A percentile compares a stretch with the other conserved stretches of the same genome.
Evolutionary conservation across 148 eudicot genomes (phyloP).

Genomic region (Oxyria digyna): DNA sequence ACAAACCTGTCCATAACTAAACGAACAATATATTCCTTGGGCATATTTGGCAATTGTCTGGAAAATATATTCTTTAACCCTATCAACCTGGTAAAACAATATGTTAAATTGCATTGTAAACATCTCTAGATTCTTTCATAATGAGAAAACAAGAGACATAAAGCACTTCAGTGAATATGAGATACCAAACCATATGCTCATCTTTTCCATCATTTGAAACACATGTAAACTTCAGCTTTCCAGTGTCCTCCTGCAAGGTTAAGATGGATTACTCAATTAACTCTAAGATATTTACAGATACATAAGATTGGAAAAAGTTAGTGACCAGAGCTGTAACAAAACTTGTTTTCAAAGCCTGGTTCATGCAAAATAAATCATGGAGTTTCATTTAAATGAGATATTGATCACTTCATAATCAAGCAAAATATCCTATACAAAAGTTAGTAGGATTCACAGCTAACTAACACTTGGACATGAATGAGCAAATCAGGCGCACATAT

Average conservation of each 20-base stretch:
- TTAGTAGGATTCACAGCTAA: background rate
- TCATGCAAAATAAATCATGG: background rate
- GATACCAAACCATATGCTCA: slow-evolving; percentile 94
- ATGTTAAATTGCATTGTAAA: background rate
- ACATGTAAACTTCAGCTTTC: slow-evolving; percentile 58
- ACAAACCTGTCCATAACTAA: slow-evolving; percentile 89
- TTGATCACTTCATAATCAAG: too few relatives aligned
- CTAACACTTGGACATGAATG: background rate
- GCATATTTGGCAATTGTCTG: slow-evolving; percentile 96
- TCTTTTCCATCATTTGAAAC: slow-evolving; percentile 72
- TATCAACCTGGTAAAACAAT: slow-evolving; percentile 55
- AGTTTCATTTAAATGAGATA: too few relatives aligned
- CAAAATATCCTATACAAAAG: background rate
- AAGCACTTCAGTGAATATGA: slow-evolving; percentile 12
- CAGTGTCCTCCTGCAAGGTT: slow-evolving; percentile 67
- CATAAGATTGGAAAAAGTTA: background rate
- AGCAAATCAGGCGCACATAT: background rate
- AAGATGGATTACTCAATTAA: slow-evolving; percentile 4
- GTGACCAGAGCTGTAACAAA: background rate
- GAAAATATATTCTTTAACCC: slow-evolving; percentile 97
- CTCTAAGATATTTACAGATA: background rate
- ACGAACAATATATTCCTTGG: slow-evolving; percentile 97
- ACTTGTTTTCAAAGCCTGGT: background rate
- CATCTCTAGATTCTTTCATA: background rate
- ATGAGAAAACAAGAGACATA: background rate